Evolutionary conservation across 306 rosid genomes (phyloP).

Genomic region (Citrullus amarus): DNA sequence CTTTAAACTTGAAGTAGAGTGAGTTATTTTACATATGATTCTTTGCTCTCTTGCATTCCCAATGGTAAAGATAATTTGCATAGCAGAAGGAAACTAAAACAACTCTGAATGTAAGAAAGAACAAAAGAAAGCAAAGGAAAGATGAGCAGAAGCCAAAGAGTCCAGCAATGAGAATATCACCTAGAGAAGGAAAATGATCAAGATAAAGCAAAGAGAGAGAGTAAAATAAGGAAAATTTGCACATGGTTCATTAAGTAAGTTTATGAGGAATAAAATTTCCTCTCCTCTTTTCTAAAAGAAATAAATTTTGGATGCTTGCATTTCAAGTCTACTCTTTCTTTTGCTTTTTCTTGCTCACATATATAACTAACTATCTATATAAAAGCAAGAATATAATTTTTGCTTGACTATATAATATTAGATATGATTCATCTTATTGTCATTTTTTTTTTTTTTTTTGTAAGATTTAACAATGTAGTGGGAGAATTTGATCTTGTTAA

Average conservation of each 20-base stretch:
- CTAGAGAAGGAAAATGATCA: neutral
- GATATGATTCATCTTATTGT: too few species aligned
- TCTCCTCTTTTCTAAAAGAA: conserved; percentile 1
- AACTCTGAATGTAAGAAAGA: neutral
- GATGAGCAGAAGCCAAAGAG: neutral
- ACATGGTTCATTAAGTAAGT: neutral
- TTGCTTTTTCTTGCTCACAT: neutral
- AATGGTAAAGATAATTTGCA: neutral
- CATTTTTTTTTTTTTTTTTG: too few species aligned
- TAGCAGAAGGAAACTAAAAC: neutral
- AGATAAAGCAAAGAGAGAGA: neutral
- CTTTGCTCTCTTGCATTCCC: conserved; percentile 2
- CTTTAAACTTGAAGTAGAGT: neutral
- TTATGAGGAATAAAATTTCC: neutral
- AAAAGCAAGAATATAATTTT: neutral
- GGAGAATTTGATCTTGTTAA: too few species aligned
- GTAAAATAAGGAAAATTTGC: neutral
- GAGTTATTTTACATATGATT: neutral
- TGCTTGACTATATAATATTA: too few species aligned
- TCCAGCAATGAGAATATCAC: neutral
- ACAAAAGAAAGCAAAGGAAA: neutral
- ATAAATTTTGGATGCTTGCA: conserved; percentile 7
- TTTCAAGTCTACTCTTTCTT: conserved; percentile 8
- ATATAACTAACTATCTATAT: neutral
- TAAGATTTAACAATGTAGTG: too few species aligned